Evolutionary conservation across 306 rosid species (phyloP), one percentile per base, ranked within the genome.

Genomic region (Quercus gilva): DNA sequence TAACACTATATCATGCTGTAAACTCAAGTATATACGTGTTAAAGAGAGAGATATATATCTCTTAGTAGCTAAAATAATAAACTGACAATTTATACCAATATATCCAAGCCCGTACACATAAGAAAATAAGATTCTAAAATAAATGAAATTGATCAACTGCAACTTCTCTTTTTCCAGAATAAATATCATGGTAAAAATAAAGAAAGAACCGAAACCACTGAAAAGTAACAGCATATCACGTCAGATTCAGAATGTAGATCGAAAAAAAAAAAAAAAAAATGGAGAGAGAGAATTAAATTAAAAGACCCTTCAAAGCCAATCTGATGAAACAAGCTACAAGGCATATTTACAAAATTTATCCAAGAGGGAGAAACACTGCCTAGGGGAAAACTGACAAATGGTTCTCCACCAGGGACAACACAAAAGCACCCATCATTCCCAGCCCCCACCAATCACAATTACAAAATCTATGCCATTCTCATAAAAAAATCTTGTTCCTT

Each of bases 271-370:
- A 35, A 7, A 1, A 1, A 2, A 5, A 37, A 55, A 33, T 6
- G 4, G 8, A 67, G 3, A 10, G 33, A 31, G 7, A 9, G 45
- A 18, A 10, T 35, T 33, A 67, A 67, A 33, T 19, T 17, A 67
- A 67, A 35, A 1, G 12, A 15, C 69, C 21, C 20, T 56, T 73
- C 41, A 19, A 69, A 63, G 83, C 75, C 83, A 69, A 43, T 76
- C 31, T 78, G 73, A 78, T 12, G 11, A 56, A 61, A 70, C 58
- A 79, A 82, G 55, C 79, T 82, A 82, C 60, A 63, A 68, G 49
- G 63, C 84, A 78, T 67, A 61, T 84, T 86, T 86, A 59, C 90
- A 91, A 86, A 86, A 74, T 83, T 78, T 81, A 84, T 78, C 88
- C 87, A 75, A 37, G 69, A 45, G 51, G 78, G 78, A 77, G 70